These are phyloP conservation scores for Mimosa pudica DNA, from an alignment of 306 rosid genomes.

Conservation along the genomic window DNA sequence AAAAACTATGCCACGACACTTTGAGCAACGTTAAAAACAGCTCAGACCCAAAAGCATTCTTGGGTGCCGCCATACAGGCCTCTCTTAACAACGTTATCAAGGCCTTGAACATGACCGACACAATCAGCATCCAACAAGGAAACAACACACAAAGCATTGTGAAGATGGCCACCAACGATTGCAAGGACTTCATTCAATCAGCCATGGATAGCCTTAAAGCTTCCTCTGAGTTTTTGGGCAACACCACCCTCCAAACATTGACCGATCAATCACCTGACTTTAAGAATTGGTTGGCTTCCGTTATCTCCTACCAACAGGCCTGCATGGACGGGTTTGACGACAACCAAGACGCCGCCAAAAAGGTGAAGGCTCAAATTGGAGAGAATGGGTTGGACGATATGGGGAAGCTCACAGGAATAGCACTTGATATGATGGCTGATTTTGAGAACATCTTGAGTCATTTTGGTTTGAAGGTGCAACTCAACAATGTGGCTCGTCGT, in stretches of 20 bases:
- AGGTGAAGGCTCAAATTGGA: background rate
- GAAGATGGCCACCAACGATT: constrained; percentile 59
- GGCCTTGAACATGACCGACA: constrained; percentile 54
- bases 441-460: constrained; percentile 16
- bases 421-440: constrained; percentile 45
- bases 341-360: background rate
- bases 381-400: background rate
- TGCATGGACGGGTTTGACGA: background rate
- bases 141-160: background rate
- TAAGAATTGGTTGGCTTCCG: constrained; percentile 16
- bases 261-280: constrained; percentile 7
- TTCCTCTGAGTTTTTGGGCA: constrained; percentile 14
- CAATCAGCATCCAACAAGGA: constrained; percentile 30
- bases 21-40: constrained; percentile 30
- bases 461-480: constrained; percentile 37
- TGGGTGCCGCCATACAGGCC: constrained; percentile 46
- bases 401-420: constrained; percentile 45
- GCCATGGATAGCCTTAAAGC: constrained; percentile 49
- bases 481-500: constrained; percentile 35
- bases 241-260: constrained; percentile 12
- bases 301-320: background rate
- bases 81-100: constrained; percentile 42
- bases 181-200: constrained; percentile 57
- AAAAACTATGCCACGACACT: constrained; percentile 47
- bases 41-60: constrained; percentile 46